Conservation (phyloP, 257 asterid species). For the Cynanchum wilfordii region DNA sequence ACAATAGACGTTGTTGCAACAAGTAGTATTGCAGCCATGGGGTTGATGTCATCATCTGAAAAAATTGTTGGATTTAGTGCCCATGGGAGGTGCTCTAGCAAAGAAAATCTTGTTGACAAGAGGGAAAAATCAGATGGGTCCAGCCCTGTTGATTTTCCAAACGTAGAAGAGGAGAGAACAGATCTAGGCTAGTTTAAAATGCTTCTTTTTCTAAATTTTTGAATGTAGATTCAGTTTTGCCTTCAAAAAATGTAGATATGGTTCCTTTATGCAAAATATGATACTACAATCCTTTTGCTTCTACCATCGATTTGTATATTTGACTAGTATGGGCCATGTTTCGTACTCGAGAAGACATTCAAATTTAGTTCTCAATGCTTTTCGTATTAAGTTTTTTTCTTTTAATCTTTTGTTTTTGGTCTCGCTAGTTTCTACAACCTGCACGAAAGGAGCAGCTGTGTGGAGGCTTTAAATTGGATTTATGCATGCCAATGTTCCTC, state of each 20-base stretch:
- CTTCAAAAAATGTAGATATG: background rate
- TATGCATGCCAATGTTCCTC: too few species aligned
- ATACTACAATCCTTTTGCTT: background rate
- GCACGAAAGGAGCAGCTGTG: too few species aligned
- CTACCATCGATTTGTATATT: background rate
- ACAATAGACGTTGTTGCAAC: constrained; percentile 29
- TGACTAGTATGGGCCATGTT: background rate
- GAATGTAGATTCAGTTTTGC: background rate
- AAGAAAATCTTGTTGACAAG: background rate
- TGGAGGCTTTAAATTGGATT: too few species aligned
- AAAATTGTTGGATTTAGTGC: background rate
- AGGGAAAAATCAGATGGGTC: constrained; percentile 11
- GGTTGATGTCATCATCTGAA: constrained; percentile 23
- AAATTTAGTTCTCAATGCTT: too few species aligned
- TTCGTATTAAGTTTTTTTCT: too few species aligned
- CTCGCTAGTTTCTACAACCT: too few species aligned
- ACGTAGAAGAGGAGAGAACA: constrained; percentile 1
- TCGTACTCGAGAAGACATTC: too few species aligned
- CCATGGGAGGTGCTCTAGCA: background rate
- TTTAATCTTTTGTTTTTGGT: too few species aligned
- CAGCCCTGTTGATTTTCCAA: background rate
- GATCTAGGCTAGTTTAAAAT: background rate
- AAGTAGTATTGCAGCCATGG: constrained; percentile 34
- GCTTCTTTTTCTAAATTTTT: background rate
- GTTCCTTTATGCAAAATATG: background rate